Evolutionary conservation across 495 filamentous ascomycete species (phyloP).

Genomic region (Podospora conica): DNA sequence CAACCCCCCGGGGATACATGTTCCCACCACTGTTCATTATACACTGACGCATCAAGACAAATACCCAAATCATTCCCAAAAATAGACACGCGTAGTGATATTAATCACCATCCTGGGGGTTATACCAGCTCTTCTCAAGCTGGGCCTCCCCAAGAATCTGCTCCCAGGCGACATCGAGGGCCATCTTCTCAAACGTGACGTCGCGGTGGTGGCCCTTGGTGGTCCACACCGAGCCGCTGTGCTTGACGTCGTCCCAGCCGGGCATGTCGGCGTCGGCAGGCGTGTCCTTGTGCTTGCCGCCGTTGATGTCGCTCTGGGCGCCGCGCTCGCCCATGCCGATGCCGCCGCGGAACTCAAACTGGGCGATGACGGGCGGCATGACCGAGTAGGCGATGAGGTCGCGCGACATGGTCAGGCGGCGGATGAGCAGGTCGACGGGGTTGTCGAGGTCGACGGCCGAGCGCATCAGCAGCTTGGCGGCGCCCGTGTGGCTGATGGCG

Average conservation of each 20-base stretch:
- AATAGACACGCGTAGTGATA: no score
- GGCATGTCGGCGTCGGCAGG: constrained; percentile 11
- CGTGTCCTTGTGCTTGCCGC: constrained; percentile 16
- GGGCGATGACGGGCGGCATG: constrained; percentile 15
- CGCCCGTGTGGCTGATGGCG: constrained; percentile 18
- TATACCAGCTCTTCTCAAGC: constrained; percentile 11
- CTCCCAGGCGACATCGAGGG: constrained; percentile 14
- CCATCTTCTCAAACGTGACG: constrained; percentile 17
- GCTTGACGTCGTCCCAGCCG: constrained; percentile 15
- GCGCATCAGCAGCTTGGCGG: constrained; percentile 16
- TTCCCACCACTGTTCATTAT: no score
- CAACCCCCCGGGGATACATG: no score
- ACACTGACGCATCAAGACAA: neutral
- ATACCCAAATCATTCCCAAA: neutral
- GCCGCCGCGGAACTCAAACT: constrained; percentile 18
- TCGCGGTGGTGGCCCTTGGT: constrained; percentile 16
- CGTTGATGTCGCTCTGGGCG: constrained; percentile 19
- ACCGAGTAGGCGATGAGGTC: constrained; percentile 17
- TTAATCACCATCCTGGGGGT: constrained; percentile 6
- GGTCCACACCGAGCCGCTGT: constrained; percentile 9
- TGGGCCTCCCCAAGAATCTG: constrained; percentile 9
- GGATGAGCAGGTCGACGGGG: constrained; percentile 16
- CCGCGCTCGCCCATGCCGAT: constrained; percentile 17
- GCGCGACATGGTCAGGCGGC: constrained; percentile 1
- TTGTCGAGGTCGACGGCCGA: constrained; percentile 16